These are phyloP conservation scores for Coemansia sp. DNA, from an alignment of 192 early-diverging fungal species.

Conservation along the genomic window DNA sequence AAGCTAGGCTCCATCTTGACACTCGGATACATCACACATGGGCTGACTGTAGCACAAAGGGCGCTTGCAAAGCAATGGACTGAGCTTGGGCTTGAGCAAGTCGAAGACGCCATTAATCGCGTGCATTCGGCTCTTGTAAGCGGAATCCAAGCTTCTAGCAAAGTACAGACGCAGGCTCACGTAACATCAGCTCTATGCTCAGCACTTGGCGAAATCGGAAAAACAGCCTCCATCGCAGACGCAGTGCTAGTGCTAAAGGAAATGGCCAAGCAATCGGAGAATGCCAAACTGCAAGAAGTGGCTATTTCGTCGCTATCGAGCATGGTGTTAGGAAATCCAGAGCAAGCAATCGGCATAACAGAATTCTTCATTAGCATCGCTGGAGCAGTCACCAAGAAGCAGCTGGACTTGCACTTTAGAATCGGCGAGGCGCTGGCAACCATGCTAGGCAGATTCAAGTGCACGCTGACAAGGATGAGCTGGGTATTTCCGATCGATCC, in stretches of 20 bases:
- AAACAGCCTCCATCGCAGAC: slow-evolving; percentile 2
- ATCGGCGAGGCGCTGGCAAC: slow-evolving; percentile 77
- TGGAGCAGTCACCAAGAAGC: slow-evolving; percentile 62
- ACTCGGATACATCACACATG: slow-evolving; percentile 64
- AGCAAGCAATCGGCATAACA: slow-evolving; percentile 32
- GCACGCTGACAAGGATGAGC: slow-evolving; percentile 22
- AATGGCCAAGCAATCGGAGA: slow-evolving; percentile 63
- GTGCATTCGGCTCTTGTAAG: background rate
- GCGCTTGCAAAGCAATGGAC: slow-evolving; percentile 26
- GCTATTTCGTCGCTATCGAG: slow-evolving; percentile 69
- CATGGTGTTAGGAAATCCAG: slow-evolving; percentile 54
- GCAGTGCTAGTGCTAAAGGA: slow-evolving; percentile 29
- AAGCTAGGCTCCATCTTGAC: slow-evolving; percentile 69
- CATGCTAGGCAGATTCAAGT: slow-evolving; percentile 34
- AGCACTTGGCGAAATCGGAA: slow-evolving; percentile 72
- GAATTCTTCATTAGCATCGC: slow-evolving; percentile 60
- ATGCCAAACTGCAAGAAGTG: slow-evolving; percentile 77
- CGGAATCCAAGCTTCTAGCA: slow-evolving; percentile 8
- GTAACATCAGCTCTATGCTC: slow-evolving; percentile 63
- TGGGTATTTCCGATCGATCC: slow-evolving; percentile 41
- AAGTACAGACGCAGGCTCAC: slow-evolving; percentile 48
- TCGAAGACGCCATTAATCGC: background rate
- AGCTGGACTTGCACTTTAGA: slow-evolving; percentile 82
- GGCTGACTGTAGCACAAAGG: slow-evolving; percentile 16
- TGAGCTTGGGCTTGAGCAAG: slow-evolving; percentile 15